Percentiles rank a stretch among this genome's conserved stretches.
Evolutionary conservation across 768 basidiomycete species (phyloP).

Genomic region (Lanmaoa pseudosensibilis): DNA sequence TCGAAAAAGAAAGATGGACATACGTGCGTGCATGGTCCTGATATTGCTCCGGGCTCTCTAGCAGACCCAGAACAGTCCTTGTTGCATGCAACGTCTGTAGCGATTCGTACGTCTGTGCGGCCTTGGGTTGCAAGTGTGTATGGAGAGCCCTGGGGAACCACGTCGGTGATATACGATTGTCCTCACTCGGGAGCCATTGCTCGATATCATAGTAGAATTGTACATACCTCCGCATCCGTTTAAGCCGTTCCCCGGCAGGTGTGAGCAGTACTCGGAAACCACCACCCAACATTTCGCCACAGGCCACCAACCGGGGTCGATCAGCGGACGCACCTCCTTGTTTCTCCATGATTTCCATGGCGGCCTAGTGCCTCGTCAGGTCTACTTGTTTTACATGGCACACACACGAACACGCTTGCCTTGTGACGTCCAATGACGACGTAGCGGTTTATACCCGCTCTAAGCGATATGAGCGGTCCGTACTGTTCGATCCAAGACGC

Average conservation of each 20-base stretch:
- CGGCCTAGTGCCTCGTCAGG: conserved; percentile 38
- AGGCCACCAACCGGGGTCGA: conserved; percentile 46
- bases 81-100: conserved; percentile 40
- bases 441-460: conserved; percentile 38
- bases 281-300: conserved; percentile 50
- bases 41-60: conserved; percentile 13
- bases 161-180: not conserved
- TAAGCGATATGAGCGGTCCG: conserved; percentile 55
- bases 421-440: conserved; percentile 22
- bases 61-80: conserved; percentile 5
- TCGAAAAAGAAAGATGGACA: conserved; percentile 37
- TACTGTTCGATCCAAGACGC: conserved; percentile 56
- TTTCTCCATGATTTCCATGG: conserved; percentile 60
- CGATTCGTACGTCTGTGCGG: conserved; percentile 43
- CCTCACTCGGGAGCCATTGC: too few species aligned
- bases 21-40: conserved; percentile 33
- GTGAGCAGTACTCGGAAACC: conserved; percentile 53
- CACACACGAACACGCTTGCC: not conserved
- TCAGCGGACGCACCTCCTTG: conserved; percentile 50
- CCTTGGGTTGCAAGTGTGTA: conserved; percentile 51
- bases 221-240: conserved; percentile 50
- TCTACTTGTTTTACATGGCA: not conserved
- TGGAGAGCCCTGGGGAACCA: conserved; percentile 45
- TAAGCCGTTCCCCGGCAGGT: conserved; percentile 50
- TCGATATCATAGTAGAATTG: not conserved